A percentile compares a stretch with the other conserved stretches of the same genome.
Evolutionary conservation across 2,329 filamentous ascomycete genomes (phyloP).

Genomic region (Aspergillus calidoustus): DNA sequence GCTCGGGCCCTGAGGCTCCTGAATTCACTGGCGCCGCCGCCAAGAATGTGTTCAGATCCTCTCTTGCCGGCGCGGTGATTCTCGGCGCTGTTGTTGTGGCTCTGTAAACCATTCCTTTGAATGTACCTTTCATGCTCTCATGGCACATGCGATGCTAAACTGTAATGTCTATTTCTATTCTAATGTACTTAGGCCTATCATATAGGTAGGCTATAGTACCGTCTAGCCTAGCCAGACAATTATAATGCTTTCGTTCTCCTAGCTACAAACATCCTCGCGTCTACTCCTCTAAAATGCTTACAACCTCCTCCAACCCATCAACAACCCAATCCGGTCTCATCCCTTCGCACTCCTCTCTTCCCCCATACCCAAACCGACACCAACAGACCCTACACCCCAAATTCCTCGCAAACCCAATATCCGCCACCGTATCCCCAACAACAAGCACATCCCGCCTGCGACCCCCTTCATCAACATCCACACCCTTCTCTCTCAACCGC

Average conservation of each 20-base stretch:
- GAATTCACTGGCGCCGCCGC: conserved; percentile 22
- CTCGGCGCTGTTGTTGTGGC: conserved; percentile 24
- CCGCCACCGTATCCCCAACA: conserved; percentile 23
- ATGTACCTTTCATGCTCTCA: not conserved
- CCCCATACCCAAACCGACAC: conserved; percentile 21
- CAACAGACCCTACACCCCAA: conserved; percentile 17
- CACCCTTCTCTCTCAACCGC: not conserved
- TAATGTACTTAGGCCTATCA: not conserved
- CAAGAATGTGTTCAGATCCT: conserved; percentile 19
- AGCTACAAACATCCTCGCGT: not conserved
- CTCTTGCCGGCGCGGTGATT: conserved; percentile 22
- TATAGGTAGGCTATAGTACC: not conserved
- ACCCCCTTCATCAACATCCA: not conserved
- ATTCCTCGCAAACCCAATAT: conserved; percentile 22
- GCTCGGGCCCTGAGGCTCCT: conserved; percentile 10
- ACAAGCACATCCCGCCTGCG: conserved; percentile 8
- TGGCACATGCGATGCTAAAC: not conserved
- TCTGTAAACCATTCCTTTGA: conserved; percentile 17
- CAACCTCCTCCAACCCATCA: conserved; percentile 1
- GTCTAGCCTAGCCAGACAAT: not conserved
- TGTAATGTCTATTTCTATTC: not conserved
- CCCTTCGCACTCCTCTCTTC: not conserved
- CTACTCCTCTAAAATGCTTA: not conserved
- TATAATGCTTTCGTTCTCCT: not conserved
- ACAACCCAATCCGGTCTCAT: not conserved